Evolutionary conservation across 1,284 basidiomycete species (phyloP).

Genomic region (Cutaneotrichosporon sp.): DNA sequence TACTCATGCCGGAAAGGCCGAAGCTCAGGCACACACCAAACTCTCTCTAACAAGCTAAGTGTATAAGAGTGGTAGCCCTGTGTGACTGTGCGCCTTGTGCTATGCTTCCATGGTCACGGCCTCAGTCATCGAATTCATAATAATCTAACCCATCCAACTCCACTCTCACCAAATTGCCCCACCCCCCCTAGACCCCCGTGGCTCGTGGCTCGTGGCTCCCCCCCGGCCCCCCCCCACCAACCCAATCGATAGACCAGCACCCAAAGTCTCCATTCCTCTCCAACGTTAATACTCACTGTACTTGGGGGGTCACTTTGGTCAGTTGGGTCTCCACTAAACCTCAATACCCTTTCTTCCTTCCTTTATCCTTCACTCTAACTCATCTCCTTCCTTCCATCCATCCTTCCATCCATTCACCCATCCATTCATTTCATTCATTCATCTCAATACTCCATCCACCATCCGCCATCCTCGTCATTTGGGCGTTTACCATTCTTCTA

Average conservation of each 20-base stretch:
- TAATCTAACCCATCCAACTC: background rate
- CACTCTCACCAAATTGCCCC: background rate
- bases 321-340: background rate
- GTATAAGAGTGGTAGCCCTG: too few species aligned
- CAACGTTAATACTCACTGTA: background rate
- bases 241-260: background rate
- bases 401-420: conserved; percentile 20
- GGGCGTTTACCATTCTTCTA: too few species aligned
- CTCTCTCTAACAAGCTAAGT: background rate
- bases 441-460: background rate
- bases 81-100: too few species aligned
- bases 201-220: background rate
- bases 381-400: conserved; percentile 12
- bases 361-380: conserved; percentile 3
- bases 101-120: background rate
- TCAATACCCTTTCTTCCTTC: background rate
- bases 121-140: background rate
- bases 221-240: background rate
- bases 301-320: background rate
- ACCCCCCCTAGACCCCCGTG: background rate
- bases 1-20: background rate
- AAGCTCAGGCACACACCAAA: background rate
- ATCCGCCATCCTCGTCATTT: conserved; percentile 11
- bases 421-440: conserved; percentile 3
- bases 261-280: conserved; percentile 4